Evolutionary conservation across 345 rosid species (phyloP).

Genomic region (Eucalyptus polybractea): DNA sequence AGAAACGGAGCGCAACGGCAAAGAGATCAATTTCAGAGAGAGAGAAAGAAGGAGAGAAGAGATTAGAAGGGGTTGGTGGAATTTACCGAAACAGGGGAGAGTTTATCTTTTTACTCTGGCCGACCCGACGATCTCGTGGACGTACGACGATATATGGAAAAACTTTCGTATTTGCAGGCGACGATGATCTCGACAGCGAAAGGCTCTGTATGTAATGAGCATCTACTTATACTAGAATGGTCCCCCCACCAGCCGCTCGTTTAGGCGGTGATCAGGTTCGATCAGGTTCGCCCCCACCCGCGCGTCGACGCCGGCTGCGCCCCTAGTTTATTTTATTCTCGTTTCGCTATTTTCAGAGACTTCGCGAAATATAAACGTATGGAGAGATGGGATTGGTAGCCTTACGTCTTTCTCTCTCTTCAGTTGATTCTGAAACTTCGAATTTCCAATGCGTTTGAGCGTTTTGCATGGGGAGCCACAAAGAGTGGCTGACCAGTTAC

Average conservation of each 20-base stretch:
- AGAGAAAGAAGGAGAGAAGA: not conserved
- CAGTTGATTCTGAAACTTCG: not conserved
- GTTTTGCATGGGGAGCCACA: not conserved
- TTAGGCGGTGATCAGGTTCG: not conserved
- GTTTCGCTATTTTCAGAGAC: not conserved
- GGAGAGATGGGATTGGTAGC: not conserved
- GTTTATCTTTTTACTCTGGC: not conserved
- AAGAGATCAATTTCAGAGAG: not conserved
- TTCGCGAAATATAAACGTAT: not conserved
- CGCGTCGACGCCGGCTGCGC: not conserved
- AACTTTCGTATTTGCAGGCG: not conserved
- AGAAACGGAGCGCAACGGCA: not conserved
- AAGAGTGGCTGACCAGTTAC: not conserved
- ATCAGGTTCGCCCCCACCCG: not conserved
- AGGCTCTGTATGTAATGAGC: too few species aligned
- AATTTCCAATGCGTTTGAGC: not conserved
- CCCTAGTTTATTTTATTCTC: not conserved
- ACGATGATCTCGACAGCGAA: not conserved
- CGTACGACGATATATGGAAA: not conserved
- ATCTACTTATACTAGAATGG: not conserved
- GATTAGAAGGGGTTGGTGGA: not conserved
- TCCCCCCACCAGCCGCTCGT: not conserved
- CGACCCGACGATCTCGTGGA: not conserved
- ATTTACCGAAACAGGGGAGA: not conserved
- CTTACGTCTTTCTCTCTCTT: not conserved